These are phyloP conservation scores for Centaurea solstitialis DNA, from an alignment of 129 eudicot species.

Conservation along the genomic window DNA sequence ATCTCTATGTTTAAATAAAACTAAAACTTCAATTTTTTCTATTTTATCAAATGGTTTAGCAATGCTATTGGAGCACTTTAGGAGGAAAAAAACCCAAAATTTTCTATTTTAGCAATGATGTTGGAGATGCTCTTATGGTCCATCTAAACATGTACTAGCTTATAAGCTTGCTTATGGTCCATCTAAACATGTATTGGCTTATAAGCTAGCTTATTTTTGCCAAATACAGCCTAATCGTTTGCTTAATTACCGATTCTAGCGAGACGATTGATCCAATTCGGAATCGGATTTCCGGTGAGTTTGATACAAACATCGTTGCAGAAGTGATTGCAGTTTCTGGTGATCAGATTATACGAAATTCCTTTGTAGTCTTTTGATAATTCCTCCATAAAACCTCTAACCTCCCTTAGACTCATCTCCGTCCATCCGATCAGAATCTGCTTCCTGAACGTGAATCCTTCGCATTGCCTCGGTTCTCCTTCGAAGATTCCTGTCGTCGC, in stretches of 20 bases:
- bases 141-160: no score
- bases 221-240: neutral
- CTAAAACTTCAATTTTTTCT: no score
- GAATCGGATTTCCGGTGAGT: slow-evolving; percentile 70
- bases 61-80: no score
- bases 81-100: no score
- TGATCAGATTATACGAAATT: slow-evolving; percentile 63
- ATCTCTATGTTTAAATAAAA: no score
- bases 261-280: slow-evolving; percentile 87
- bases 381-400: slow-evolving; percentile 62
- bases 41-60: no score
- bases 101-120: no score
- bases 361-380: slow-evolving; percentile 66
- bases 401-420: slow-evolving; percentile 49
- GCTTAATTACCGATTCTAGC: slow-evolving; percentile 67
- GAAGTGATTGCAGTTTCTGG: slow-evolving; percentile 87
- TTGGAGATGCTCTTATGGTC: no score
- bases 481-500: slow-evolving; percentile 84
- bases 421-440: slow-evolving; percentile 79
- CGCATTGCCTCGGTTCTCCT: slow-evolving; percentile 77
- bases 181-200: no score
- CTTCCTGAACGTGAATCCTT: slow-evolving; percentile 82
- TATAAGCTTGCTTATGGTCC: no score
- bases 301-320: slow-evolving; percentile 72
- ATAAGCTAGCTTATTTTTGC: no score